These are phyloP conservation scores for Gossypium australe DNA, from an alignment of 345 rosid species.

Conservation along the genomic window DNA sequence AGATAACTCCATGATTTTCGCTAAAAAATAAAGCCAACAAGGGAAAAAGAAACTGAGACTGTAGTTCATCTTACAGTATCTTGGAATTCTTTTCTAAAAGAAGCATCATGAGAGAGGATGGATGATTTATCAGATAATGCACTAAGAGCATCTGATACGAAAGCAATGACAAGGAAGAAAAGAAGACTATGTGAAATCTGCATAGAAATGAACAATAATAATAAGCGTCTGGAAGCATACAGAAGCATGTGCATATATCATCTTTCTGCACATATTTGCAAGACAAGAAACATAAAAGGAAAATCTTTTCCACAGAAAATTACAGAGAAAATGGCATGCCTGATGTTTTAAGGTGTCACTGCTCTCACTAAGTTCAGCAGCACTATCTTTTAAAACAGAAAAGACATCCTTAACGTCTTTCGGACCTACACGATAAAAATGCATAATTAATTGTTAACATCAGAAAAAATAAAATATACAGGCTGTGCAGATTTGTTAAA, in stretches of 20 bases:
- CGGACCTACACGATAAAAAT: conserved; percentile 42
- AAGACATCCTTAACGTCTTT: conserved; percentile 72
- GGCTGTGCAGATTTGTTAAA: neutral
- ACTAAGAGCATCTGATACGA: conserved; percentile 85
- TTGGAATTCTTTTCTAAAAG: conserved; percentile 80
- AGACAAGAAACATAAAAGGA: conserved; percentile 12
- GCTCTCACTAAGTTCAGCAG: conserved; percentile 48
- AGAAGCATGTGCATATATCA: neutral
- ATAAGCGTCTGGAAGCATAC: neutral
- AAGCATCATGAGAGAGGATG: conserved; percentile 66
- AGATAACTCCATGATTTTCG: conserved; percentile 5
- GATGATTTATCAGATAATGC: conserved; percentile 74
- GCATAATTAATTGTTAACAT: neutral
- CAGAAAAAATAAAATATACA: neutral
- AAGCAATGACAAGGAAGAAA: conserved; percentile 71
- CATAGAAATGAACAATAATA: conserved; percentile 20
- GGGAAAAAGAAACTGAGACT: conserved; percentile 8
- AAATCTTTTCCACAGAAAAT: neutral
- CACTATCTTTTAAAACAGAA: conserved; percentile 63
- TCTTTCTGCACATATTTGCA: neutral
- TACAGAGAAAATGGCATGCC: conserved; percentile 38
- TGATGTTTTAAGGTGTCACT: conserved; percentile 59
- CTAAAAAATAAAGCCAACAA: conserved; percentile 12
- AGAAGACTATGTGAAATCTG: conserved; percentile 83
- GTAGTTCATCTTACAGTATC: conserved; percentile 61